Evolutionary conservation across 2,329 filamentous ascomycete genomes (phyloP), one percentile per base, ranked within the genome.

Genomic region (Arthroderma uncinatum): DNA sequence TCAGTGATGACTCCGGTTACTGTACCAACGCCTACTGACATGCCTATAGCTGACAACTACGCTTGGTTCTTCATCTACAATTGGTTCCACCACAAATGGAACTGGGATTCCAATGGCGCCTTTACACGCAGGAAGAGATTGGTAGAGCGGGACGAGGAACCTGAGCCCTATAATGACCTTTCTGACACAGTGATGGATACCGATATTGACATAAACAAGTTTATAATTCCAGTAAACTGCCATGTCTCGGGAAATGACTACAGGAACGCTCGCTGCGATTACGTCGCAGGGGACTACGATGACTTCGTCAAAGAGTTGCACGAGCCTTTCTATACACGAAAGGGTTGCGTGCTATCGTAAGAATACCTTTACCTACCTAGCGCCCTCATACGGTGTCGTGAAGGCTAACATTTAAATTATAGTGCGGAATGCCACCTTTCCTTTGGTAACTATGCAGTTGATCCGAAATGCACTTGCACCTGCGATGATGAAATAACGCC

Each of bases 11-110:
- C 6, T n/a, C 2, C 2, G 16, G 16, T 6, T 39, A 16, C n/a
- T 16, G 37, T 39, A 39, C 12, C 16, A n/a, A 39, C 14, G 8
- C n/a, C 16, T 16, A 47, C 21, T n/a, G 21, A 57, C 28, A 16
- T 30, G 14, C 12, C 16, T 34, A 50, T 14, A 57, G 48, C 56
- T 30, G 56, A 57, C 28, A 57, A 42, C 34, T 57, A 57, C 30
- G 56, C 56, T 30, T 57, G 50, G 50, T 57, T 54, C 21, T 57
- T 57, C 34, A 55, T 2, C 50, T 57, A 57, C 50, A 57, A 42
- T 28, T 55, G 48, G 56, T 57, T 54, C 30, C 33, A 54, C 30
- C 7, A 47, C 23, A 53, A 57, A 30, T 57, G 50, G 56, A 39
- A 10, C 25, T 57, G 48, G 56, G 36, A 54, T 25, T 50, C 30